Evolutionary conservation across 805 yeast species (phyloP).

Genomic region (Wickerhamiella brachini): DNA sequence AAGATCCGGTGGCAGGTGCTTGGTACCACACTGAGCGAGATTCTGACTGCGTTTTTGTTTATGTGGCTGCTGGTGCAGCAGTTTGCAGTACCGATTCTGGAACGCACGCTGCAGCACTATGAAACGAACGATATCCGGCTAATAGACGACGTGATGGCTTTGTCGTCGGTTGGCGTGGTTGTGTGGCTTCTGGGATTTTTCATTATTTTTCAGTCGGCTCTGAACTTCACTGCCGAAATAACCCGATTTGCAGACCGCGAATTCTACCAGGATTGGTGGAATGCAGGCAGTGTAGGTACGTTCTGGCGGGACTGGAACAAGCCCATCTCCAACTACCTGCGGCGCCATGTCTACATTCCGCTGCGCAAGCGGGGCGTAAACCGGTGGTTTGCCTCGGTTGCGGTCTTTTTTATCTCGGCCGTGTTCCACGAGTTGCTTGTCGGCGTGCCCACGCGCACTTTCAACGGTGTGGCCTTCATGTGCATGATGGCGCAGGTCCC

Average conservation of each 20-base stretch:
- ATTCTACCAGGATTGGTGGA: slow-evolving; percentile 39
- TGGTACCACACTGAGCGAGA: slow-evolving; percentile 25
- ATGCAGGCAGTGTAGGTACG: slow-evolving; percentile 33
- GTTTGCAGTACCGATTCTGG: slow-evolving; percentile 33
- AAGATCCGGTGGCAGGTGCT: slow-evolving; percentile 23
- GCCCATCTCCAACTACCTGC: slow-evolving; percentile 31
- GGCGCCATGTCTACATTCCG: slow-evolving; percentile 31
- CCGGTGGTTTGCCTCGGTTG: slow-evolving; percentile 21
- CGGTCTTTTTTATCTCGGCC: slow-evolving; percentile 32
- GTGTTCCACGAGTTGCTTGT: slow-evolving; percentile 34
- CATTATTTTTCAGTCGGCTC: slow-evolving; percentile 29
- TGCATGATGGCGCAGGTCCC: slow-evolving; percentile 34
- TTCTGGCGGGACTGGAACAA: slow-evolving; percentile 37
- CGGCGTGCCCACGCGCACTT: slow-evolving; percentile 34
- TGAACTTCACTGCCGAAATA: slow-evolving; percentile 33
- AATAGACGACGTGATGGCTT: slow-evolving; percentile 26
- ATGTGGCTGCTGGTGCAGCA: slow-evolving; percentile 29
- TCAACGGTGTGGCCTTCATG: slow-evolving; percentile 33
- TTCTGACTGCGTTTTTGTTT: slow-evolving; percentile 21
- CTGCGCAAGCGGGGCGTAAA: slow-evolving; percentile 25
- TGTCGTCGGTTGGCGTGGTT: slow-evolving; percentile 29
- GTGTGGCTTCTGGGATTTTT: slow-evolving; percentile 33
- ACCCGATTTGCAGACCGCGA: slow-evolving; percentile 33
- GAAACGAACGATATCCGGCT: slow-evolving; percentile 18
- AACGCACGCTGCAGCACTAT: slow-evolving; percentile 22